Base-by-base conservation (phyloP, 495 filamentous ascomycete genomes). In the Cryomyces minteri region DNA sequence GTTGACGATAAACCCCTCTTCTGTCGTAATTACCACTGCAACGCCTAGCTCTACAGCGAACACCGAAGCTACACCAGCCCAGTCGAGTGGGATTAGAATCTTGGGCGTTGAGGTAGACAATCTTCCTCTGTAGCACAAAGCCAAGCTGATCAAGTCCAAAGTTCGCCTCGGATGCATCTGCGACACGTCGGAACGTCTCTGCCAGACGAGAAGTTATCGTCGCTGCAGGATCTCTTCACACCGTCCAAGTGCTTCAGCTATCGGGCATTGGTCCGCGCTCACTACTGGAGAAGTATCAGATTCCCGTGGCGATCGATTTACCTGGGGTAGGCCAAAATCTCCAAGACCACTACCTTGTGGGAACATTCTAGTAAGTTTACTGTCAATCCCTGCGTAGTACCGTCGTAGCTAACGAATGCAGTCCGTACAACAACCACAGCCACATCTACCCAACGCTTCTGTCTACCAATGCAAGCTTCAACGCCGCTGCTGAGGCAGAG, bases 161-260 rank as follows among this genome's bases (percentile, higher is more conserved):
- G 34, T 38, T 38, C 34, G 34, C 34, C 12, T 2, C 34, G 9
- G 9, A 9, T 14, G 9, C 34, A 9, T 9, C 9, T 38, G 34
- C 34, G 9, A 10, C 34, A 38, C 9, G 12, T 9, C 51, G 46
- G 30, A 50, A 40, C 0, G 47, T 51, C 29, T 31, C 18, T 36
- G 61, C 61, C 1, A 48, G 48, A 10, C 45, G 60, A 6, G 74
- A 79, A 44, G 62, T 78, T 18, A 68, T 80, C 41, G 43, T 79
- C 31, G 61, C 67, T 1, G 70, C 68, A 1, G 76, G 75, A 0
- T 52, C 62, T 0, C 48, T 75, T 36, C 61, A 72, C 39, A 66
- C 69, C 0, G 70, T 72, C 0, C 68, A 77, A 52, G 43, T 79
- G 4, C 64, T 79, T 0, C 69, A 77, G 52, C 54, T 77, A 1